These are phyloP conservation scores for Coemansia reversa DNA, from an alignment of 192 early-diverging fungal species.

Conservation along the genomic window DNA sequence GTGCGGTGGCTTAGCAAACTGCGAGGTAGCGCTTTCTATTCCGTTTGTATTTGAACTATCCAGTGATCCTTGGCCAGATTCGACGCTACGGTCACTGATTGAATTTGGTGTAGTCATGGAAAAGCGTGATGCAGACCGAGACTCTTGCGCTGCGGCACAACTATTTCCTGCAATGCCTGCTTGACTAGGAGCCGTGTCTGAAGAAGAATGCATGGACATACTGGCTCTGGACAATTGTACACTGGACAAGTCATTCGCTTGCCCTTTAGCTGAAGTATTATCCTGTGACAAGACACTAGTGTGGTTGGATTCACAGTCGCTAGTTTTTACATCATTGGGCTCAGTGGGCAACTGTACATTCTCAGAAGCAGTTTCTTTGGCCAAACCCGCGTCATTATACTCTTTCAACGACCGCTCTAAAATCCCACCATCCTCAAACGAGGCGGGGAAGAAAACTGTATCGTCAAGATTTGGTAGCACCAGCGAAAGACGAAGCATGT, in stretches of 20 bases:
- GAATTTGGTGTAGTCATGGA: conserved; percentile 24
- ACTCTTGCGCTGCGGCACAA: conserved; percentile 2
- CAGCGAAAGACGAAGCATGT: conserved; percentile 72
- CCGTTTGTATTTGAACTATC: not conserved
- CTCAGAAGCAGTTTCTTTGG: no score
- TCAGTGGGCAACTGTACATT: no score
- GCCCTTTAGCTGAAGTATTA: no score
- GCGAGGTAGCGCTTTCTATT: conserved; percentile 2
- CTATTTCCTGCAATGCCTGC: conserved; percentile 10
- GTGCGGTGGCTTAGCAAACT: conserved; percentile 1
- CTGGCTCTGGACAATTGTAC: not conserved
- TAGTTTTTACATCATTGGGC: no score
- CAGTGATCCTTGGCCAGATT: conserved; percentile 24
- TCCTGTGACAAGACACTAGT: no score
- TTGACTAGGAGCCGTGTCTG: not conserved
- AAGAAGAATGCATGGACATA: not conserved
- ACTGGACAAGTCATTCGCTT: no score
- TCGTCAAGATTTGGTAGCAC: conserved; percentile 91
- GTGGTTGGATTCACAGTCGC: no score
- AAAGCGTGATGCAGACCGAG: conserved; percentile 9
- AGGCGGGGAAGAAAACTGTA: conserved; percentile 68
- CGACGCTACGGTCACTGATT: conserved; percentile 14
- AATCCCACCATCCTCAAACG: conserved; percentile 57
- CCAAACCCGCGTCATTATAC: conserved; percentile 25
- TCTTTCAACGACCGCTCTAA: conserved; percentile 55